These are phyloP conservation scores for Eragrostis curvula DNA, from an alignment of 176 grass and related monocot genomes.

Conservation along the genomic window DNA sequence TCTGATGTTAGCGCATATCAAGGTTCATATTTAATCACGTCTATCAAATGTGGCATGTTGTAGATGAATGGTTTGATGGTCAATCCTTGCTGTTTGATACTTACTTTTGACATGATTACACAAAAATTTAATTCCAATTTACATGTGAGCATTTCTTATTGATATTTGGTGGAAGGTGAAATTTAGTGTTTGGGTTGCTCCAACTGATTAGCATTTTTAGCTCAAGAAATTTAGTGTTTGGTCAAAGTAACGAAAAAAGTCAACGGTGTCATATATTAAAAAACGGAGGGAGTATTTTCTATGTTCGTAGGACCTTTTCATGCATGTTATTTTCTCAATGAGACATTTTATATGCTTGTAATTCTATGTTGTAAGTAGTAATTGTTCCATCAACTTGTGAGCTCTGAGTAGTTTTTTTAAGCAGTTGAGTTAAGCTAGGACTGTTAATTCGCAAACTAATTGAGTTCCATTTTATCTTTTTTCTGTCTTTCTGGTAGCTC, in stretches of 20 bases:
- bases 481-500: constrained; percentile 30
- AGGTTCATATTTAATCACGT: constrained; percentile 12
- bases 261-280: too few relatives aligned
- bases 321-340: not conserved
- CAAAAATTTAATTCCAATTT: too few relatives aligned
- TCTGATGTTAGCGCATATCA: constrained; percentile 14
- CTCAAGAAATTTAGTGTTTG: not conserved
- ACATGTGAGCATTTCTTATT: constrained; percentile 26
- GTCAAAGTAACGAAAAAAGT: too few relatives aligned
- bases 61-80: constrained; percentile 14
- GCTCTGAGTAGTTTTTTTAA: not conserved
- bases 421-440: not conserved
- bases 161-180: not conserved
- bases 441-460: not conserved
- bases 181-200: not conserved
- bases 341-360: constrained; percentile 3
- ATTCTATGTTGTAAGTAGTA: constrained; percentile 10
- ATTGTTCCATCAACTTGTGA: not conserved
- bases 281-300: too few relatives aligned
- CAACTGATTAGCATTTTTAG: not conserved
- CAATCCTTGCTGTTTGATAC: constrained; percentile 12
- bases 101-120: not conserved
- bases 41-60: not conserved
- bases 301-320: not conserved
- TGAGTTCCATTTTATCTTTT: not conserved